Conservation (phyloP, 768 basidiomycete genomes). For the Cystofilobasidium capitatum region DNA sequence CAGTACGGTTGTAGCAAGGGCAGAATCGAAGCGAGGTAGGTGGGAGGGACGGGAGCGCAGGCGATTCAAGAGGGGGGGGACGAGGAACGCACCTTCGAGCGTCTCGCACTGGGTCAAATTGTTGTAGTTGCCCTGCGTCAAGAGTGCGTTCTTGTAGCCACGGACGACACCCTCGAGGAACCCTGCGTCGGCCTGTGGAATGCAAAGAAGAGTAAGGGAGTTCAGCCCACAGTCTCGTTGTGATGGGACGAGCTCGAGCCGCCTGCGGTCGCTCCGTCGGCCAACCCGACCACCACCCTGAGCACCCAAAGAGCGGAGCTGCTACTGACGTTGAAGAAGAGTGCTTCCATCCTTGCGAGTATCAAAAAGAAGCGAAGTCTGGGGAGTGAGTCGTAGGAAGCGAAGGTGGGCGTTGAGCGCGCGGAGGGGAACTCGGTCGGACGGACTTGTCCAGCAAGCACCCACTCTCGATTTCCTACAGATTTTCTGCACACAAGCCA, state of each 20-base stretch:
- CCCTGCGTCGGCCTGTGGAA: conserved; percentile 37
- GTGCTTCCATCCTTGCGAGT: conserved; percentile 59
- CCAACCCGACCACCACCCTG: conserved; percentile 44
- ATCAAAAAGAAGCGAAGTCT: background rate
- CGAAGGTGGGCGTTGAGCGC: background rate
- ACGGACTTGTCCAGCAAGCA: too few species aligned
- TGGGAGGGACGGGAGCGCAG: background rate
- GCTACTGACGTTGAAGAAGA: conserved; percentile 82
- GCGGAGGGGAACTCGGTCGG: too few species aligned
- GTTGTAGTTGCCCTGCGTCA: conserved; percentile 79
- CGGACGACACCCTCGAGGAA: conserved; percentile 48
- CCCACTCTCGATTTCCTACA: too few species aligned
- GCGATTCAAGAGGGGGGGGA: background rate
- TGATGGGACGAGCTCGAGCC: conserved; percentile 18
- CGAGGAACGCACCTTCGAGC: conserved; percentile 61
- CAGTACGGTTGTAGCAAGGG: too few species aligned
- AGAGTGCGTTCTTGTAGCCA: conserved; percentile 87
- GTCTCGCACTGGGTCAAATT: conserved; percentile 96
- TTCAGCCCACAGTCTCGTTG: background rate
- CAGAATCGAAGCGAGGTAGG: background rate
- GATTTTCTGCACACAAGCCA: too few species aligned
- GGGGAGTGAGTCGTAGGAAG: background rate
- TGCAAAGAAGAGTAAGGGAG: background rate
- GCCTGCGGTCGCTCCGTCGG: conserved; percentile 30
- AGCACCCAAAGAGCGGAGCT: conserved; percentile 18